Evolutionary conservation across 305 asterid genomes (phyloP).

Genomic region (Solanum hybrid): DNA sequence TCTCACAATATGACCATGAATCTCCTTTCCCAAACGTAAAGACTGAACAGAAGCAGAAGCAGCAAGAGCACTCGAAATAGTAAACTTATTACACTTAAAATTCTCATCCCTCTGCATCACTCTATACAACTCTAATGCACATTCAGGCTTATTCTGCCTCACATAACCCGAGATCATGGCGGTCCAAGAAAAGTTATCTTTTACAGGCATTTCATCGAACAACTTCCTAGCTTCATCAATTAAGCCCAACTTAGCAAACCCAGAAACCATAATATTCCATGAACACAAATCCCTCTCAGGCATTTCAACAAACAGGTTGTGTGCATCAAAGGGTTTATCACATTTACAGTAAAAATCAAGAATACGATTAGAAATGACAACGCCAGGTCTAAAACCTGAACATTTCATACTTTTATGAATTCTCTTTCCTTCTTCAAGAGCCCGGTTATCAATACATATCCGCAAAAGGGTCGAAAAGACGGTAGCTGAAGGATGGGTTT

Average conservation of each 20-base stretch:
- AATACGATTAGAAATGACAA: conserved; percentile 50
- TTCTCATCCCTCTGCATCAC: conserved; percentile 41
- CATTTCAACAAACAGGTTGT: conserved; percentile 52
- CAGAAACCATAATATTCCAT: conserved; percentile 70
- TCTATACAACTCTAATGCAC: conserved; percentile 53
- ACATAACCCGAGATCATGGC: conserved; percentile 75
- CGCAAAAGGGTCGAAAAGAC: conserved; percentile 35
- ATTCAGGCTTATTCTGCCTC: conserved; percentile 38
- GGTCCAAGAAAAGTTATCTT: conserved; percentile 76
- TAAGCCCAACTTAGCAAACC: conserved; percentile 42
- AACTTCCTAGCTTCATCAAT: conserved; percentile 42
- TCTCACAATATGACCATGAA: conserved; percentile 57
- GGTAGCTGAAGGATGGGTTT: conserved; percentile 24
- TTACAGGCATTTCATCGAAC: conserved; percentile 62
- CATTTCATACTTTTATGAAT: conserved; percentile 36
- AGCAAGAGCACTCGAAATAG: conserved; percentile 61
- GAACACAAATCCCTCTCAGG: conserved; percentile 55
- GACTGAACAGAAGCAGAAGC: conserved; percentile 66
- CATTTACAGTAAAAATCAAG: conserved; percentile 63
- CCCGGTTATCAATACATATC: conserved; percentile 46
- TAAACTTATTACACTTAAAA: conserved; percentile 37
- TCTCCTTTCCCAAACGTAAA: conserved; percentile 56
- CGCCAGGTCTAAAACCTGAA: conserved; percentile 43
- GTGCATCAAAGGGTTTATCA: conserved; percentile 46
- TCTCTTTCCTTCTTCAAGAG: conserved; percentile 47